Base-by-base conservation (phyloP, 768 basidiomycete species). In the Amanita molliuscula region DNA sequence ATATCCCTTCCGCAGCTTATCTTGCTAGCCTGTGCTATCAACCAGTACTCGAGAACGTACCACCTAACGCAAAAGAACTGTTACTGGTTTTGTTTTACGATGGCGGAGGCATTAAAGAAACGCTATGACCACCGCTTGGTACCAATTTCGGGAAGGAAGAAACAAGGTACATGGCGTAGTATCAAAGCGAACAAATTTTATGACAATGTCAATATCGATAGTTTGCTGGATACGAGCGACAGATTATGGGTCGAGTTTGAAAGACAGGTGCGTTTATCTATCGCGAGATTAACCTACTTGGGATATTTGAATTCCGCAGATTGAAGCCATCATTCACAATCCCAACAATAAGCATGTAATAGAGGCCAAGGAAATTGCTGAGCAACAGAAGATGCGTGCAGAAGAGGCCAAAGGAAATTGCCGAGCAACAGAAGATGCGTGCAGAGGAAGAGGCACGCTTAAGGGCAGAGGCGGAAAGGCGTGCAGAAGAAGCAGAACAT, bases 51-150 rank as follows among this genome's bases (percentile, higher is more conserved):
- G 8, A 40, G 6, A 21, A 13, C 0, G 5, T 40, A 40, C 9
- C n/a, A 40, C 38, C 2, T 40, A 0, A 40, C 20, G 16, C 2
- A 18, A 11, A 20, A 2, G 9, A 40, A 40, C n/a, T 40, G 38
- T 40, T 40, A 40, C 18, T 40, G 38, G 38, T 40, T 40, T 20
- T 40, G 38, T 21, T 21, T 21, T 7, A 21, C 11, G 10, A 11
- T 21, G 4, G 10, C 4, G 10, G 20, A 11, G 18, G 10, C 4
- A 20, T 9, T 40, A 18, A 40, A 40, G 18, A 40, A 20, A 18
- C 7, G 5, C 9, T 13, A 20, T 20, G 0, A 0, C 0, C 4
- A 11, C 18, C 1, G 9, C 1, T 4, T 18, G 7, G 18, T 13
- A 13, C 8, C 18, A 18, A 9, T 21, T 40, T 4, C 1, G 20